A percentile compares a stretch with the other conserved stretches of the same genome.
Evolutionary conservation across 352 stramenopile genomes (phyloP).

Genomic region (Globisporangium barbulae): DNA sequence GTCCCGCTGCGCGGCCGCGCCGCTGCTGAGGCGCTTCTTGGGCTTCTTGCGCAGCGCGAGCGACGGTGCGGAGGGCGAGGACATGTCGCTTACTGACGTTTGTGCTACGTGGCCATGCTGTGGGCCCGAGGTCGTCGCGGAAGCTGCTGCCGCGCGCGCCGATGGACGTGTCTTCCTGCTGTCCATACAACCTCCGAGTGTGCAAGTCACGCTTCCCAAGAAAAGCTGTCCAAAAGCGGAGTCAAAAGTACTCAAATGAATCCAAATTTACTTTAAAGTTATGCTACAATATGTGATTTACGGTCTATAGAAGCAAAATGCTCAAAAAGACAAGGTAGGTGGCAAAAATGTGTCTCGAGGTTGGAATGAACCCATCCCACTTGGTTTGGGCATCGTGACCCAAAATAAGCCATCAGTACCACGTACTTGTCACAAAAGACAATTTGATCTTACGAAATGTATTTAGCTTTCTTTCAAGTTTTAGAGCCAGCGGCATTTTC

Average conservation of each 20-base stretch:
- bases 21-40: constrained; percentile 25
- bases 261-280: not conserved
- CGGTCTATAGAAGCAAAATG: too few species aligned
- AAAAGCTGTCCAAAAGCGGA: not conserved
- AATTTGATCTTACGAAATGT: not conserved
- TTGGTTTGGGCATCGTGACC: not conserved
- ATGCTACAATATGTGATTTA: too few species aligned
- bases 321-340: too few species aligned
- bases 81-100: not conserved
- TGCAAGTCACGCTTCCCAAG: not conserved
- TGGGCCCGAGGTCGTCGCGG: not conserved
- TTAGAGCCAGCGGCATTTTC: not conserved
- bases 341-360: too few species aligned
- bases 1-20: constrained; percentile 10
- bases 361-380: not conserved
- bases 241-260: not conserved
- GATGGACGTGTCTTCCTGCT: constrained; percentile 32
- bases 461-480: not conserved
- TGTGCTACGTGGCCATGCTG: constrained; percentile 17
- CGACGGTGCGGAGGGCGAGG: constrained; percentile 2
- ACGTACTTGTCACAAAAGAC: not conserved
- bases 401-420: not conserved
- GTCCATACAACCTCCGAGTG: constrained; percentile 17
- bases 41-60: constrained; percentile 19
- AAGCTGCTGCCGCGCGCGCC: not conserved